phyloP scores from a whole-genome alignment of 345 rosid genomes.

The Murraya paniculata region DNA sequence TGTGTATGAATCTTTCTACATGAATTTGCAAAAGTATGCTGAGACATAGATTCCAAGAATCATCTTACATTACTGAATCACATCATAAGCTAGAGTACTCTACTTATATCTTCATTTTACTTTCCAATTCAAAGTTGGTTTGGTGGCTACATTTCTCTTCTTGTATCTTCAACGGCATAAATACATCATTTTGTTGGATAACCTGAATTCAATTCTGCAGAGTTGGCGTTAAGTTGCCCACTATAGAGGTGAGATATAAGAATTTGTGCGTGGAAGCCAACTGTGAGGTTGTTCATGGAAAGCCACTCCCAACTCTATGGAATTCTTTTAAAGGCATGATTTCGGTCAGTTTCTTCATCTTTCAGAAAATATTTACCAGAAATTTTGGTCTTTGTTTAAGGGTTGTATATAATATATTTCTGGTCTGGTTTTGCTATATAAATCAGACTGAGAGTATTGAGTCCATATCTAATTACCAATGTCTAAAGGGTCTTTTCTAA shows the following conservation, averaged over 20 bases:
- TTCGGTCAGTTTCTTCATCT: slow-evolving; percentile 39
- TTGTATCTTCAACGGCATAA: not conserved
- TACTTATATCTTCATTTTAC: no score
- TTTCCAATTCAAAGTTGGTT: not conserved
- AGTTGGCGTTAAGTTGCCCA: slow-evolving; percentile 62
- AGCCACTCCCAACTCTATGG: slow-evolving; percentile 82
- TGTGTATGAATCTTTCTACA: not conserved
- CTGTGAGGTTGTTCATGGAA: slow-evolving; percentile 65
- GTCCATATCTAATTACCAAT: no score
- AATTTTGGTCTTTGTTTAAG: not conserved
- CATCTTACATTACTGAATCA: no score
- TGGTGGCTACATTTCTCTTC: not conserved
- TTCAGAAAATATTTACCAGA: no score
- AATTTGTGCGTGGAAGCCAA: slow-evolving; percentile 58
- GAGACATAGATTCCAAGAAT: not conserved
- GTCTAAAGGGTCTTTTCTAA: no score
- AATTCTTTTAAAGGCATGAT: slow-evolving; percentile 41
- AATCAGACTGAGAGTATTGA: no score
- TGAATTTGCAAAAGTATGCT: not conserved
- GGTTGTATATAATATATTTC: no score
- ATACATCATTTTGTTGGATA: not conserved
- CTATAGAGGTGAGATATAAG: slow-evolving; percentile 59
- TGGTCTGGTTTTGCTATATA: no score
- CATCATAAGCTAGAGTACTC: not conserved
- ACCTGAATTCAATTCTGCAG: slow-evolving; percentile 25